Evolutionary conservation across 257 asterid genomes (phyloP).

Genomic region (Fraxinus cuspidata): DNA sequence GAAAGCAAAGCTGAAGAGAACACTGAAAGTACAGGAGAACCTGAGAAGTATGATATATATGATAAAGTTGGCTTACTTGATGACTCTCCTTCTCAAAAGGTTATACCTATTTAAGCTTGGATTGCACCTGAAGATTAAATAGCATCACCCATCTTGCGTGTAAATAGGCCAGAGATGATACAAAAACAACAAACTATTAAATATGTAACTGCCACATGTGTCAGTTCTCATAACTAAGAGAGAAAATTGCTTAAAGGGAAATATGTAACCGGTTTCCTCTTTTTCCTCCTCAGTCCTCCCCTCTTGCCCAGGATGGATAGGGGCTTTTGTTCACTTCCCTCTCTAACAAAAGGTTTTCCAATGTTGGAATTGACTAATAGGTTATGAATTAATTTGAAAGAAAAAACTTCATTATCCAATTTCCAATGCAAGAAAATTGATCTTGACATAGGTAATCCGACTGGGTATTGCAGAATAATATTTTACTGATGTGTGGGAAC

Average conservation of each 20-base stretch:
- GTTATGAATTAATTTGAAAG: neutral
- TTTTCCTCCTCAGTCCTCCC: neutral
- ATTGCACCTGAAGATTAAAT: conserved; percentile 12
- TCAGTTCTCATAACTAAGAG: neutral
- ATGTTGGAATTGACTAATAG: neutral
- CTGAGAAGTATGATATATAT: conserved; percentile 40
- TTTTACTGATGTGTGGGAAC: conserved; percentile 5
- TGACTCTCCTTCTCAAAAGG: conserved; percentile 47
- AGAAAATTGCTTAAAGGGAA: neutral
- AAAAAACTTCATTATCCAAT: neutral
- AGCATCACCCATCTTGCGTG: conserved; percentile 5
- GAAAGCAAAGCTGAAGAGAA: conserved; percentile 37
- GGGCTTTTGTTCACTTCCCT: neutral
- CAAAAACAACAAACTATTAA: neutral
- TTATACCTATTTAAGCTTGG: conserved; percentile 30
- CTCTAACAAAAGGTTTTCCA: neutral
- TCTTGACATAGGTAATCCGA: neutral
- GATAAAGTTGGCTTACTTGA: conserved; percentile 46
- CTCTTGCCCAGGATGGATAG: neutral
- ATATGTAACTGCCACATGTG: neutral
- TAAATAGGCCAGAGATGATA: conserved; percentile 4
- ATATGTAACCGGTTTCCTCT: neutral
- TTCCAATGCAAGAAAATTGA: neutral
- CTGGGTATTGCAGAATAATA: neutral
- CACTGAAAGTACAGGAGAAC: conserved; percentile 45